Percentiles rank a stretch among this genome's conserved stretches.
Conservation (phyloP, 129 eudicot genomes). For the Chrysanthemum lavandulifolium region DNA sequence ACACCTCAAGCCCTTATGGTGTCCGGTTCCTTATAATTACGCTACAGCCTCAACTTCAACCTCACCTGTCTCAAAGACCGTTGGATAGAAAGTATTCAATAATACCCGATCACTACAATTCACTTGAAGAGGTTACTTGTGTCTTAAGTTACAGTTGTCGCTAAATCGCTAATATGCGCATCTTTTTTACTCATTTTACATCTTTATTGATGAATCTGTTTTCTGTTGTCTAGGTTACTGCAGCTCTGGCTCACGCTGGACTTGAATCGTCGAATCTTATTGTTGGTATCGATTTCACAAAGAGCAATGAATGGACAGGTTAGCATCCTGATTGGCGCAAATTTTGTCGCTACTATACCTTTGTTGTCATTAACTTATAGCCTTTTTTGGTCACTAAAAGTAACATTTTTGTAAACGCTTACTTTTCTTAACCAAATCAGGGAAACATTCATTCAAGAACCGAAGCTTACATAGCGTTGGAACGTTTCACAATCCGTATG, state of each 20-base stretch:
- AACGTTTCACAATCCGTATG: conserved; percentile 53
- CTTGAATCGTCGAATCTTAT: conserved; percentile 79
- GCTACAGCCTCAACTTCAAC: conserved; percentile 14
- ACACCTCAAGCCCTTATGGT: conserved; percentile 37
- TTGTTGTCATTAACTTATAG: background rate
- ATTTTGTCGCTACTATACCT: background rate
- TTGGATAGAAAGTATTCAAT: conserved; percentile 47
- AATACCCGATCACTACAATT: conserved; percentile 63
- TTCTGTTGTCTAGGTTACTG: conserved; percentile 42
- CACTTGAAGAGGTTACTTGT: conserved; percentile 60
- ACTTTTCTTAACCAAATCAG: conserved; percentile 23
- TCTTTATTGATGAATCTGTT: background rate
- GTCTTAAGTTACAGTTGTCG: background rate
- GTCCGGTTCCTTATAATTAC: conserved; percentile 24
- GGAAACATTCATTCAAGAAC: conserved; percentile 51
- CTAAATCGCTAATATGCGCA: no score
- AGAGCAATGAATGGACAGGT: conserved; percentile 90
- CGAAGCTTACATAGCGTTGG: conserved; percentile 64
- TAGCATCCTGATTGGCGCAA: background rate
- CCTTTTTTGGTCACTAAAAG: background rate
- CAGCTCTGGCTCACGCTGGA: conserved; percentile 66
- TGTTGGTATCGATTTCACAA: conserved; percentile 76
- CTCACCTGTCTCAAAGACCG: conserved; percentile 22
- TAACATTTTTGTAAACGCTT: background rate
- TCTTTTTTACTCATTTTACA: no score